These are phyloP conservation scores for Quercus berberidifolia DNA, from an alignment of 306 rosid genomes.

Conservation along the genomic window DNA sequence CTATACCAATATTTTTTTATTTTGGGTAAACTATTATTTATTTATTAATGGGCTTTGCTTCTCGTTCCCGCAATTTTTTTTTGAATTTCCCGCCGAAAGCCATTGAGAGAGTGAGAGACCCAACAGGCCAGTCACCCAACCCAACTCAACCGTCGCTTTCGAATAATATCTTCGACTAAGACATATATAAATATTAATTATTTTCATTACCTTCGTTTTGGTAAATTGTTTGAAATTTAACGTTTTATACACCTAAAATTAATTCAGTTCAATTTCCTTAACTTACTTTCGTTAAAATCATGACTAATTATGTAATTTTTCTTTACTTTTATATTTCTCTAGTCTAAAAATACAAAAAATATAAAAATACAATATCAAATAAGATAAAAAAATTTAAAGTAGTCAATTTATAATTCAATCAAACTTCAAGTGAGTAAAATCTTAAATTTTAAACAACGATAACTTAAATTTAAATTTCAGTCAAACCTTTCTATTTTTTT, in stretches of 20 bases:
- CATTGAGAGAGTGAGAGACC: no score
- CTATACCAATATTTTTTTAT: no score
- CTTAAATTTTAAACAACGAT: rapidly evolving
- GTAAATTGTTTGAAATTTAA: no score
- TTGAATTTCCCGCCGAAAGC: slow-evolving; percentile 17
- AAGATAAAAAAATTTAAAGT: no score
- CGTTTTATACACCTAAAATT: rapidly evolving
- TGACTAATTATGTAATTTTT: rapidly evolving
- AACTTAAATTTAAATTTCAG: no score
- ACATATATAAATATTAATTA: no score
- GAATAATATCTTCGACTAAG: not conserved
- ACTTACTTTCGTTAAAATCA: rapidly evolving
- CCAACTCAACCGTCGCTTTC: slow-evolving; percentile 11
- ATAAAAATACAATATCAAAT: no score
- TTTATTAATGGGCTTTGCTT: not conserved
- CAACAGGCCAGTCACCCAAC: not conserved
- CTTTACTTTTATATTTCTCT: rapidly evolving
- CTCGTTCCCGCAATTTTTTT: not conserved
- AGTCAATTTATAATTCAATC: rapidly evolving
- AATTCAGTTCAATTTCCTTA: no score
- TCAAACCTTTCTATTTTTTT: not conserved
- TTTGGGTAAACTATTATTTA: no score
- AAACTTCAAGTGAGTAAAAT: rapidly evolving
- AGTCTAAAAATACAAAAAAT: rapidly evolving
- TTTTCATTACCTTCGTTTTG: no score